Evolutionary conservation across 768 basidiomycete species (phyloP), one percentile per base, ranked within the genome.

Genomic region (Russula earlei): DNA sequence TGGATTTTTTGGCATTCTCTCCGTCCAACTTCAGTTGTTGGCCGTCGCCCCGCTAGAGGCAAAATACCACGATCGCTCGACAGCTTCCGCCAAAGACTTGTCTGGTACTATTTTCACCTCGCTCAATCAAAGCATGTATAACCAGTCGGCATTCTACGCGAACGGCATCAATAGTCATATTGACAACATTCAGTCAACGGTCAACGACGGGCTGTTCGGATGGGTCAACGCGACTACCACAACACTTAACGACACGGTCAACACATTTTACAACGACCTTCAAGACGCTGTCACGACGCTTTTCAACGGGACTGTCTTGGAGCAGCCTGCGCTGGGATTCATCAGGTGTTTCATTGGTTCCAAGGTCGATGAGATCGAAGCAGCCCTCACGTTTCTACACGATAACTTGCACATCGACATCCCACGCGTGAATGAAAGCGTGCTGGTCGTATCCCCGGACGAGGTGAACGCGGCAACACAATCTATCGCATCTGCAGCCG

Each of bases 171-270:
- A 98, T 62, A 65, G 64, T 19, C 85, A 81, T 29, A 81, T 97
- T 20, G 77, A 80, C 47, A 63, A 63, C 33, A 75, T 91, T 47
- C 89, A 98, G 71, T 75, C 73, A 37, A 79, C 81, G 6, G 80
- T 98, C 69, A 91, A 97, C 67, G 73, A 90, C 38, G 87, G 87
- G 24, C 71, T 98, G 44, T 95, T 98, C 60, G 92, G 93, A 10
- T 98, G 94, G 94, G 85, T 98, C 47, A 92, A 97, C 64, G 78
- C 75, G 17, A 95, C 95, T 8, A 95, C 92, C 1, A 83, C 81
- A 4, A 83, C 85, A 6, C 77, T 99, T 51, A 99, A 99, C 69
- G 72, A 75, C 63, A 96, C 95, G 3, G 73, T 99, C 64, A 85
- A 80, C 67, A 76, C 75, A 44, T 95, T 99, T 69, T 98, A 98